These are phyloP conservation scores for Medicago lupulina DNA, from an alignment of 306 rosid species.

Conservation along the genomic window DNA sequence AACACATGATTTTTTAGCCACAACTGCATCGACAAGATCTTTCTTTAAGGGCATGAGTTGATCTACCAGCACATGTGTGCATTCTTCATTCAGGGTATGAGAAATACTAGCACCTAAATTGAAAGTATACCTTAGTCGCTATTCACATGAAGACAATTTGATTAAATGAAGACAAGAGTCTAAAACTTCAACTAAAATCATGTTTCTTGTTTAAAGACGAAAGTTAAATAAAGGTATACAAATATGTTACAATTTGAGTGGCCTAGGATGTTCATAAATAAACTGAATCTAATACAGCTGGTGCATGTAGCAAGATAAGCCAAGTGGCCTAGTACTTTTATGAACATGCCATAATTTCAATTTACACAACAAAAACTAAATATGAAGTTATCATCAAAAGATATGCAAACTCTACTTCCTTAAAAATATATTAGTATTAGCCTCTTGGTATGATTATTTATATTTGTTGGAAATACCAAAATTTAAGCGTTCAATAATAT, in stretches of 20 bases:
- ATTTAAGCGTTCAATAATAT: conserved; percentile 18
- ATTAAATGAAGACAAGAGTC: conserved; percentile 4
- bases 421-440: conserved; percentile 11
- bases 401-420: conserved; percentile 34
- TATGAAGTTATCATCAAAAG: conserved; percentile 28
- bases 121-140: conserved; percentile 36
- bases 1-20: conserved; percentile 68
- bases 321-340: conserved; percentile 4
- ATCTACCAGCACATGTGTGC: conserved; percentile 92
- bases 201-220: conserved; percentile 14
- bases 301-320: conserved; percentile 28
- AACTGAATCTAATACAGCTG: background rate
- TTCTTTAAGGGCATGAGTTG: conserved; percentile 66
- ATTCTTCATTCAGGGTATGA: conserved; percentile 58
- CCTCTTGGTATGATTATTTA: conserved; percentile 19
- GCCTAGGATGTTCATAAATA: conserved; percentile 13
- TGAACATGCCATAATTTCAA: conserved; percentile 16
- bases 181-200: conserved; percentile 32
- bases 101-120: conserved; percentile 69
- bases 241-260: conserved; percentile 20
- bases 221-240: conserved; percentile 7
- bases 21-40: conserved; percentile 72
- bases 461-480: conserved; percentile 29
- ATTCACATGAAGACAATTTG: conserved; percentile 22
- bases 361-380: conserved; percentile 16